These are phyloP conservation scores for Sarocladiaceae sp. DNA, from an alignment of 2,329 filamentous ascomycete genomes.

Conservation along the genomic window DNA sequence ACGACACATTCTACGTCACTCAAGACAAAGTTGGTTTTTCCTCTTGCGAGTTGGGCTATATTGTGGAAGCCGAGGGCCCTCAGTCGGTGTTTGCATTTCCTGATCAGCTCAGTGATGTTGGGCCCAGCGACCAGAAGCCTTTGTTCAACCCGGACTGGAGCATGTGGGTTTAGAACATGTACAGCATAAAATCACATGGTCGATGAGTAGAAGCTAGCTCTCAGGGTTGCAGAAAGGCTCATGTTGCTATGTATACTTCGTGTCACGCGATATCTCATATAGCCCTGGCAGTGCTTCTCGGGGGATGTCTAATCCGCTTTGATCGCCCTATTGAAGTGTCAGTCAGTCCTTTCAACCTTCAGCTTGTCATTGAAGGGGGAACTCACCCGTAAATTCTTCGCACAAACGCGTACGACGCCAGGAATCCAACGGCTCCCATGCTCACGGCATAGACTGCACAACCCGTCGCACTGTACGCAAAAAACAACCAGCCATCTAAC, in stretches of 20 bases:
- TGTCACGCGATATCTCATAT: too few relatives aligned
- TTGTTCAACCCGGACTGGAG: background rate
- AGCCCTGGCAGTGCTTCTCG: too few relatives aligned
- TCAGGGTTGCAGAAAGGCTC: too few relatives aligned
- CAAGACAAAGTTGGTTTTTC: conserved; percentile 36
- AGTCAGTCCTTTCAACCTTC: background rate
- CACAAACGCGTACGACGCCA: conserved; percentile 81
- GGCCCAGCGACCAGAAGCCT: background rate
- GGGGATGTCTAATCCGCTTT: conserved; percentile 13
- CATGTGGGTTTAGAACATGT: too few relatives aligned
- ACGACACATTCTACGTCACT: conserved; percentile 47
- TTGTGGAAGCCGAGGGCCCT: background rate
- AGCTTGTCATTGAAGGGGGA: too few relatives aligned
- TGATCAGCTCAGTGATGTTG: background rate
- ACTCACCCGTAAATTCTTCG: conserved; percentile 75
- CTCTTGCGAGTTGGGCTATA: background rate
- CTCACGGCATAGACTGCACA: conserved; percentile 78
- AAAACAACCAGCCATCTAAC: conserved; percentile 70
- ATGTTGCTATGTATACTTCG: too few relatives aligned
- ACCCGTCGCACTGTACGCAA: conserved; percentile 77
- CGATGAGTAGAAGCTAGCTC: too few relatives aligned
- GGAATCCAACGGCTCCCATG: conserved; percentile 78
- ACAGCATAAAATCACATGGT: too few relatives aligned
- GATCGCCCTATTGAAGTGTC: conserved; percentile 10
- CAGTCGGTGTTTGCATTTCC: background rate